phyloP scores from a whole-genome alignment of 768 basidiomycete species.

The Phylloporus sp. region DNA sequence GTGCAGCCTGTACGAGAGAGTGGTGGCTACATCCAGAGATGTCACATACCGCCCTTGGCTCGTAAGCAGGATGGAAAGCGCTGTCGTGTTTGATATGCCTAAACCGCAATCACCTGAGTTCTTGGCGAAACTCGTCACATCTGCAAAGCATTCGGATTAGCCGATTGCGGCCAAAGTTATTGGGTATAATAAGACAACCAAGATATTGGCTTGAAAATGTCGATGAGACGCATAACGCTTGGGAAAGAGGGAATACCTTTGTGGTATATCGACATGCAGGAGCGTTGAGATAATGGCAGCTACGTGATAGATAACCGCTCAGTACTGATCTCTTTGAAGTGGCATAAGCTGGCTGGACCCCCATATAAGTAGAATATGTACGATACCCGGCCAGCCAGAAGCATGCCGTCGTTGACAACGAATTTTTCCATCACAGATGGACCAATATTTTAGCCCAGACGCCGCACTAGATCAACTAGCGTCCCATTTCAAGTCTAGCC shows the following conservation, averaged over 20 bases:
- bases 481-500: too few relatives aligned
- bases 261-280: neutral
- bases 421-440: too few relatives aligned
- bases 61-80: conserved; percentile 13
- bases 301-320: too few relatives aligned
- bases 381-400: too few relatives aligned
- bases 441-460: too few relatives aligned
- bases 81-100: conserved; percentile 1
- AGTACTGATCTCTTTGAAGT: too few relatives aligned
- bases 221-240: neutral
- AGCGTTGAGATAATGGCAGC: too few relatives aligned
- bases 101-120: conserved; percentile 4
- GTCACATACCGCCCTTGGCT: conserved; percentile 3
- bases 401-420: too few relatives aligned
- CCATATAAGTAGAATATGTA: too few relatives aligned
- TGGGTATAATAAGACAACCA: neutral
- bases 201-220: neutral
- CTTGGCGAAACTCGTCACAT: conserved; percentile 2
- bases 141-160: conserved; percentile 10
- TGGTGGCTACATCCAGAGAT: conserved; percentile 1
- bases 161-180: neutral
- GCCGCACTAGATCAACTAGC: too few relatives aligned
- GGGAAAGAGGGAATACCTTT: conserved; percentile 1
- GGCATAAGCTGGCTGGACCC: too few relatives aligned
- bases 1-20: conserved; percentile 10